Evolutionary conservation across 495 filamentous ascomycete species (phyloP).

Genomic region (Evansstolkia leycettana): DNA sequence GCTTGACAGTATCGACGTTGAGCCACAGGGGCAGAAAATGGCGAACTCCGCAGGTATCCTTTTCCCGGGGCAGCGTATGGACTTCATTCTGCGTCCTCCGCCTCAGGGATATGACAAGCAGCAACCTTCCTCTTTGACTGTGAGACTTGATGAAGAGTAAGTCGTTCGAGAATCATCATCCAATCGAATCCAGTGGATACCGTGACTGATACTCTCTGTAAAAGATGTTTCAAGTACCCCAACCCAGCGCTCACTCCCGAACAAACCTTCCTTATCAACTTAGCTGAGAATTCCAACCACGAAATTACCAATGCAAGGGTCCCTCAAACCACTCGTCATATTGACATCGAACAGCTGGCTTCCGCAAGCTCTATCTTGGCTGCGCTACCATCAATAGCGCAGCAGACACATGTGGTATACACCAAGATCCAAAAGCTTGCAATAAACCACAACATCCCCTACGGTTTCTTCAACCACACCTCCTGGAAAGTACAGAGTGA

Average conservation of each 20-base stretch:
- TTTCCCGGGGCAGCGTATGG: slow-evolving; percentile 39
- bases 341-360: slow-evolving; percentile 15
- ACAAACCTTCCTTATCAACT: slow-evolving; percentile 26
- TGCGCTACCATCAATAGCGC: slow-evolving; percentile 13
- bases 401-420: slow-evolving; percentile 36
- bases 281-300: background rate
- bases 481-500: slow-evolving; percentile 28
- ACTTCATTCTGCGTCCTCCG: slow-evolving; percentile 21
- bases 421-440: slow-evolving; percentile 33
- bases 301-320: background rate
- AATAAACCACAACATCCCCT: slow-evolving; percentile 25
- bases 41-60: slow-evolving; percentile 28
- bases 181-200: too few relatives aligned
- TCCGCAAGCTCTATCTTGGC: slow-evolving; percentile 12
- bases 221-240: slow-evolving; percentile 35
- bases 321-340: slow-evolving; percentile 3
- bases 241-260: slow-evolving; percentile 30
- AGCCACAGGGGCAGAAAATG: slow-evolving; percentile 3
- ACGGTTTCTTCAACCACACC: slow-evolving; percentile 37
- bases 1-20: slow-evolving; percentile 30
- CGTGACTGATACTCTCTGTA: background rate
- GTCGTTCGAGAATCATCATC: background rate
- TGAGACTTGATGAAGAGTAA: slow-evolving; percentile 34
- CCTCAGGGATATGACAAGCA: slow-evolving; percentile 1
- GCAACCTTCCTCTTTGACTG: slow-evolving; percentile 12